phyloP scores from a whole-genome alignment of 164 flowering plant species.

The Dillenia turbinata region DNA sequence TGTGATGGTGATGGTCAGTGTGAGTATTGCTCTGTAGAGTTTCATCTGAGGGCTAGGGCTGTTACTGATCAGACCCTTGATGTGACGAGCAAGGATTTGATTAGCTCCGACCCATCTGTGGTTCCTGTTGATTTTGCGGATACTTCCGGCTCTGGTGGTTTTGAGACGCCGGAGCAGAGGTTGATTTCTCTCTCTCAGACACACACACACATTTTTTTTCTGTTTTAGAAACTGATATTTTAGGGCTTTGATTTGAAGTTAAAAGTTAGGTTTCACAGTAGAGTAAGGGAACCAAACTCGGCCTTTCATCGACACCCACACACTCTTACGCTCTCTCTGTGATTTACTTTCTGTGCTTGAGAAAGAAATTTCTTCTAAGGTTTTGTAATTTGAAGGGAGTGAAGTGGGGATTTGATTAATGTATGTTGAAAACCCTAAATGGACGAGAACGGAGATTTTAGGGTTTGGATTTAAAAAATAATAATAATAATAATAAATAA shows the following conservation, averaged over 20 bases:
- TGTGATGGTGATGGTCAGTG: constrained; percentile 98
- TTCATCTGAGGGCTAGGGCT: constrained; percentile 65
- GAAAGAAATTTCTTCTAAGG: too few species aligned
- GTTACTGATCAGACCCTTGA: constrained; percentile 69
- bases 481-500: neutral
- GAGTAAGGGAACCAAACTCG: too few species aligned
- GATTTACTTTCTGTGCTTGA: too few species aligned
- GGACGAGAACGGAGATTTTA: neutral
- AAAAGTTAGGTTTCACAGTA: too few species aligned
- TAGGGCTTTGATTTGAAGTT: neutral
- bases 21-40: constrained; percentile 95
- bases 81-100: constrained; percentile 77
- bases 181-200: constrained; percentile 6
- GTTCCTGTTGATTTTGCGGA: constrained; percentile 71
- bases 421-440: too few species aligned
- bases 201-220: neutral
- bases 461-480: neutral
- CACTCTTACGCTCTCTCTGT: too few species aligned
- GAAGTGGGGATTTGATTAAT: too few species aligned
- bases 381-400: too few species aligned
- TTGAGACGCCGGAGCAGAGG: constrained; percentile 53
- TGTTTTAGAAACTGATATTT: neutral
- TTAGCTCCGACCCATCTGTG: constrained; percentile 65
- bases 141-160: constrained; percentile 19
- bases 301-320: too few species aligned